Evolutionary conservation across 2,329 filamentous ascomycete species (phyloP), one percentile per base, ranked within the genome.

Genomic region (Talaromyces piceae): DNA sequence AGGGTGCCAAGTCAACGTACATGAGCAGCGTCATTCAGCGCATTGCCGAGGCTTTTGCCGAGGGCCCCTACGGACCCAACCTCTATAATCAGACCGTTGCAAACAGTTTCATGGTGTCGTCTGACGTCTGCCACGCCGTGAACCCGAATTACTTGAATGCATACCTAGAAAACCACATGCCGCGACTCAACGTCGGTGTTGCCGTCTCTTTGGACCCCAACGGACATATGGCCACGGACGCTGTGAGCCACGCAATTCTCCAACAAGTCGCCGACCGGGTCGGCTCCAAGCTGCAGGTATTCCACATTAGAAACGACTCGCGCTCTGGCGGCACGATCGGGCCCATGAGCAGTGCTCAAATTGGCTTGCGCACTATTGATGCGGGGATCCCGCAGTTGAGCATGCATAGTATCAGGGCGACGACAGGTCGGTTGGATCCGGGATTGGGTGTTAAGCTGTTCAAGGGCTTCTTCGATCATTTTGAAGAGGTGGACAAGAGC

Each of bases 151-250:
- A 97, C 75, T 73, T 89, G 0, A 78, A 78, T 57, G 82, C 80
- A 25, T 97, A 97, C 72, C 83, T 96, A 16, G 80, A 87, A 51
- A 85, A 88, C 61, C 93, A 98, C 71, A 78, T 88, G 2, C 91
- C 93, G 1, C 81, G 87, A 53, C 80, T 98, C 49, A 98, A 98
- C 67, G 82, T 93, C 27, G 93, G 93, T 30, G 79, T 96, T 27
- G 81, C 84, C 13, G 78, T 98, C 33, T 84, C 82, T 43, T 82
- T 83, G 20, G 91, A 97, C 69, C 82, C 83, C 47, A 96, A 96
- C 63, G 93, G 89, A 4, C 89, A 97, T 72, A 95, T 96, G 88
- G 95, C 91, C 3, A 96, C 91, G 3, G 91, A 97, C 65, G 83
- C 85, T 50, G 82, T 95, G 16, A 93, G 87, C 9, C 87, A 88